A percentile compares a stretch with the other conserved stretches of the same genome.
Evolutionary conservation across 805 yeast genomes (phyloP).

Genomic region (Monosporozyma unispora): DNA sequence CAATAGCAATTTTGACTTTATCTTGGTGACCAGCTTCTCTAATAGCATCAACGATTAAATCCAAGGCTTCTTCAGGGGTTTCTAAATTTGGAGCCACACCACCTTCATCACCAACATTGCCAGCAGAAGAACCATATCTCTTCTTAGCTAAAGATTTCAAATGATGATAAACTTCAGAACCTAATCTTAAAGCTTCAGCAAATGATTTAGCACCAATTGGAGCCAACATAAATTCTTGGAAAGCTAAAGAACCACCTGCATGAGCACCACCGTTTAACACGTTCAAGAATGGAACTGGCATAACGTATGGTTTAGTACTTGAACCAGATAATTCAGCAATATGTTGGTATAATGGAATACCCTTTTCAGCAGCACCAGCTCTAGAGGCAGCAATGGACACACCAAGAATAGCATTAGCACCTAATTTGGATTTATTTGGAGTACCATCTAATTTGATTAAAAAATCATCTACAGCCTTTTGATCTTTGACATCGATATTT

Average conservation of each 20-base stretch:
- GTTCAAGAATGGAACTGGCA: conserved; percentile 98
- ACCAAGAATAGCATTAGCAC: conserved; percentile 98
- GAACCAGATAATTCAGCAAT: conserved; percentile 66
- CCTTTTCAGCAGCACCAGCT: conserved; percentile 96
- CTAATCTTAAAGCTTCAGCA: conserved; percentile 92
- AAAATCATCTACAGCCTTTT: conserved; percentile 78
- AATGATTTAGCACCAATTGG: conserved; percentile 85
- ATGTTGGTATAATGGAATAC: conserved; percentile 87
- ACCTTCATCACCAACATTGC: conserved; percentile 99
- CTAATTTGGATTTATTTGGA: conserved; percentile 90
- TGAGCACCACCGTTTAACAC: conserved; percentile 99
- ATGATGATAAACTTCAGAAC: conserved; percentile 95
- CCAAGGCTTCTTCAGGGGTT: conserved; percentile 93
- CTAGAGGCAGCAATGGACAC: conserved; percentile 93
- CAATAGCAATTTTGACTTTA: conserved; percentile 82
- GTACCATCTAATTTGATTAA: conserved; percentile 86
- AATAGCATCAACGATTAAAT: conserved; percentile 82
- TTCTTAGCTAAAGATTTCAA: conserved; percentile 86
- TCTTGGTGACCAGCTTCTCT: conserved; percentile 92
- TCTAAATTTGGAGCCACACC: conserved; percentile 98
- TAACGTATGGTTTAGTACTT: conserved; percentile 70
- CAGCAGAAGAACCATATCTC: conserved; percentile 94
- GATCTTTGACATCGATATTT: conserved; percentile 75
- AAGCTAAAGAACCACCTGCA: conserved; percentile 97
- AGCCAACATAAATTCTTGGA: conserved; percentile 99